phyloP scores from a whole-genome alignment of 176 grass and related monocot genomes.

The Pontederia paniculata region DNA sequence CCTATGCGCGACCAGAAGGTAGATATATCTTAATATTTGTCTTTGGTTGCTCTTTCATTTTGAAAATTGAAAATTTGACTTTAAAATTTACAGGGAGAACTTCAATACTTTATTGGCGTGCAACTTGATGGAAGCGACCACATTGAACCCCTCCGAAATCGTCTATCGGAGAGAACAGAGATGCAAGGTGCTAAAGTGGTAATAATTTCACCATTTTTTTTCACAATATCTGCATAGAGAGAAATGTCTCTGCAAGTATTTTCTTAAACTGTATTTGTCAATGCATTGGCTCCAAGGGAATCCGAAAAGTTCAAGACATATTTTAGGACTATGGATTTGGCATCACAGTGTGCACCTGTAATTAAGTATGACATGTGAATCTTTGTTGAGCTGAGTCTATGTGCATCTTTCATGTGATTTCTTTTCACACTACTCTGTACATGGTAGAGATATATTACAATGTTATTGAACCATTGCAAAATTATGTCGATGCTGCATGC shows the following conservation, averaged over 20 bases:
- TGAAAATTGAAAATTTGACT: slow-evolving; percentile 5
- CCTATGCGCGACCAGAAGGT: slow-evolving; percentile 99
- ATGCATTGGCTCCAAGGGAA: too few relatives aligned
- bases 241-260: neutral
- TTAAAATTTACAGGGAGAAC: slow-evolving; percentile 45
- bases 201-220: slow-evolving; percentile 3
- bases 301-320: too few relatives aligned
- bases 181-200: slow-evolving; percentile 87
- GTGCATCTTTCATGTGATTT: too few relatives aligned
- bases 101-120: slow-evolving; percentile 99
- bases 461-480: too few relatives aligned
- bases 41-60: neutral
- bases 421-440: too few relatives aligned
- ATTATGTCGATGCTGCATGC: too few relatives aligned
- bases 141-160: slow-evolving; percentile 87
- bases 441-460: too few relatives aligned
- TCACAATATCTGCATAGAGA: neutral
- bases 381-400: too few relatives aligned
- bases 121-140: slow-evolving; percentile 95
- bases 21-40: neutral
- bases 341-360: too few relatives aligned
- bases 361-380: too few relatives aligned
- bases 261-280: too few relatives aligned
- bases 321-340: too few relatives aligned
- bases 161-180: slow-evolving; percentile 74